phyloP scores from a whole-genome alignment of 1,139 yeast genomes.

The Kluyveromyces sp. region DNA sequence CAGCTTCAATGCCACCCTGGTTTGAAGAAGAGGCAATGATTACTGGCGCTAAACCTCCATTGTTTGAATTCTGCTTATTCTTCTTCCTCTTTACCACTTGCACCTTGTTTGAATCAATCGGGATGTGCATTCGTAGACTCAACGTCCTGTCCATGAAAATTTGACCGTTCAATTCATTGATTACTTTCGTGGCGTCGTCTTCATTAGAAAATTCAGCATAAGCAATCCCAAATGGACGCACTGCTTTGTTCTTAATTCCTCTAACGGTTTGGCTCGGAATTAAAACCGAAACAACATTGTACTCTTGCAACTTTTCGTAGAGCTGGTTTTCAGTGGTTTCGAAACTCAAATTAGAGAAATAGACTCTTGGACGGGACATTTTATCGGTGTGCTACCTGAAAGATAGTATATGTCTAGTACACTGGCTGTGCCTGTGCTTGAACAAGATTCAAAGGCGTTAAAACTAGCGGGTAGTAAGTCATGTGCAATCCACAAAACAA shows the following conservation, averaged over 20 bases:
- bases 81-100: background rate
- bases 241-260: constrained; percentile 37
- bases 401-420: too few relatives aligned
- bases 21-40: background rate
- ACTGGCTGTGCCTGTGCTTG: too few relatives aligned
- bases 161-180: constrained; percentile 38
- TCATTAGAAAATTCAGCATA: constrained; percentile 52
- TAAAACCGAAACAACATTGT: constrained; percentile 37
- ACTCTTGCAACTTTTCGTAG: constrained; percentile 36
- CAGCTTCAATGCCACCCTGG: background rate
- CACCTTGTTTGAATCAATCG: constrained; percentile 16
- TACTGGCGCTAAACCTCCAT: background rate
- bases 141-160: constrained; percentile 38
- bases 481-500: background rate
- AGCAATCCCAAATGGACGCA: constrained; percentile 54
- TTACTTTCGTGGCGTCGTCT: constrained; percentile 44
- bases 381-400: background rate
- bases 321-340: constrained; percentile 49
- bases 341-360: constrained; percentile 48
- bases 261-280: constrained; percentile 51
- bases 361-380: constrained; percentile 32
- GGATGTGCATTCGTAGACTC: constrained; percentile 37
- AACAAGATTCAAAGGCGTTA: too few relatives aligned
- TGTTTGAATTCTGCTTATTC: background rate
- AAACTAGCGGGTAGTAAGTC: too few relatives aligned